Conservation (phyloP, 768 basidiomycete genomes). For the Myochromella boudieri region DNA sequence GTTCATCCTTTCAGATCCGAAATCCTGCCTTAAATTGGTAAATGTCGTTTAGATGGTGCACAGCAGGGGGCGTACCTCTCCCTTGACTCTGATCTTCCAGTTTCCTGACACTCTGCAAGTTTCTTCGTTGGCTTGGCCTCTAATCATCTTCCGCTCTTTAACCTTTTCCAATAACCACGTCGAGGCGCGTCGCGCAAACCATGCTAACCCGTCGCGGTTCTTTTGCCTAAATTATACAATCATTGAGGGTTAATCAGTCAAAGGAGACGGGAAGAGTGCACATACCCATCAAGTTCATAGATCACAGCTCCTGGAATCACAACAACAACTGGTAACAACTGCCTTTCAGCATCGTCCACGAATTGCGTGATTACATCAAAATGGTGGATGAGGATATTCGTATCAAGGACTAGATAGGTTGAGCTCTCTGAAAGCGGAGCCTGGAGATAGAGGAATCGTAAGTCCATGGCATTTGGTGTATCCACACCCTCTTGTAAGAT, state of each 20-base stretch:
- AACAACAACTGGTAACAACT: conserved; percentile 50
- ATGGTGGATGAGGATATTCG: conserved; percentile 73
- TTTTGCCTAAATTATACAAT: conserved; percentile 41
- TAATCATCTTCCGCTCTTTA: conserved; percentile 53
- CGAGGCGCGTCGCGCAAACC: conserved; percentile 70
- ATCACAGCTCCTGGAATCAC: conserved; percentile 77
- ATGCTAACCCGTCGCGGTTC: conserved; percentile 45
- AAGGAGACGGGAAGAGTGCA: neutral
- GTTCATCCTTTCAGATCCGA: conserved; percentile 39
- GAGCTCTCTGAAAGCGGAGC: conserved; percentile 39
- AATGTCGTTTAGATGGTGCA: neutral
- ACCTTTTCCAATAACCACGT: conserved; percentile 66
- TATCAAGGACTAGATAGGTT: conserved; percentile 67
- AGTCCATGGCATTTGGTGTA: conserved; percentile 2
- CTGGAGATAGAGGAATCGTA: conserved; percentile 25
- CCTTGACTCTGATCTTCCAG: conserved; percentile 53
- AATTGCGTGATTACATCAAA: conserved; percentile 66
- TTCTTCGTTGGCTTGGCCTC: conserved; percentile 62
- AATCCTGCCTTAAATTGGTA: conserved; percentile 13
- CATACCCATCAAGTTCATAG: conserved; percentile 73
- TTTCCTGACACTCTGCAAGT: conserved; percentile 60
- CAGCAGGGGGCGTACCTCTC: conserved; percentile 37
- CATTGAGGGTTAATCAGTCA: neutral
- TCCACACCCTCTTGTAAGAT: conserved; percentile 3
- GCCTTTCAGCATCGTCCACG: conserved; percentile 56